A percentile compares a stretch with the other conserved stretches of the same genome.
phyloP scores from a whole-genome alignment of 495 filamentous ascomycete species.

The Penicillium lividum region DNA sequence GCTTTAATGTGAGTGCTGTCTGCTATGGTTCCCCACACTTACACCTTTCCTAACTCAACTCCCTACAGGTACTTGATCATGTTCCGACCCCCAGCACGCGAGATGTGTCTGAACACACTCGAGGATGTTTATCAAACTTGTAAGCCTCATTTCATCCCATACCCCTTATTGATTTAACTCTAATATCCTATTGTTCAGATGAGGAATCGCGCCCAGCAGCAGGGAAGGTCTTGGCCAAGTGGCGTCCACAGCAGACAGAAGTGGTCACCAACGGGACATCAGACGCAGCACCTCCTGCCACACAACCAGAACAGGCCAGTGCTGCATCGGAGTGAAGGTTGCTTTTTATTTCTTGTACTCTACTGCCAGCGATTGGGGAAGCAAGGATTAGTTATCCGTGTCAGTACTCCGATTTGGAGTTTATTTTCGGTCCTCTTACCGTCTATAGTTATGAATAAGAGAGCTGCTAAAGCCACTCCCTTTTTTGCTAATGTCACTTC shows the following conservation, averaged over 20 bases:
- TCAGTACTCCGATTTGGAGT: not conserved
- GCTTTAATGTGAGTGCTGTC: slow-evolving; percentile 55
- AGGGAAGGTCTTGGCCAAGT: slow-evolving; percentile 44
- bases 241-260: slow-evolving; percentile 38
- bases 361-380: not conserved
- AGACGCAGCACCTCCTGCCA: not conserved
- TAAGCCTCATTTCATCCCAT: slow-evolving; percentile 21
- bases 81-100: slow-evolving; percentile 79
- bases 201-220: slow-evolving; percentile 50
- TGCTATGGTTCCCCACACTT: not conserved
- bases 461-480: too few species aligned
- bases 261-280: slow-evolving; percentile 12
- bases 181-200: slow-evolving; percentile 29
- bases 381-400: not conserved
- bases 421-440: not conserved
- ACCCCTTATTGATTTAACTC: not conserved
- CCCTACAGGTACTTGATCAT: slow-evolving; percentile 71
- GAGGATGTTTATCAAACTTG: slow-evolving; percentile 81
- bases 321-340: not conserved
- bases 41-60: slow-evolving; percentile 11
- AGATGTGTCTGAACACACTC: slow-evolving; percentile 77
- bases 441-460: not conserved
- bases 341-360: not conserved
- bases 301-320: slow-evolving; percentile 2
- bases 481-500: too few species aligned